A percentile compares a stretch with the other conserved stretches of the same genome.
These are phyloP conservation scores for Rhodotorula diobovata DNA, from an alignment of 768 basidiomycete genomes.

Conservation along the genomic window DNA sequence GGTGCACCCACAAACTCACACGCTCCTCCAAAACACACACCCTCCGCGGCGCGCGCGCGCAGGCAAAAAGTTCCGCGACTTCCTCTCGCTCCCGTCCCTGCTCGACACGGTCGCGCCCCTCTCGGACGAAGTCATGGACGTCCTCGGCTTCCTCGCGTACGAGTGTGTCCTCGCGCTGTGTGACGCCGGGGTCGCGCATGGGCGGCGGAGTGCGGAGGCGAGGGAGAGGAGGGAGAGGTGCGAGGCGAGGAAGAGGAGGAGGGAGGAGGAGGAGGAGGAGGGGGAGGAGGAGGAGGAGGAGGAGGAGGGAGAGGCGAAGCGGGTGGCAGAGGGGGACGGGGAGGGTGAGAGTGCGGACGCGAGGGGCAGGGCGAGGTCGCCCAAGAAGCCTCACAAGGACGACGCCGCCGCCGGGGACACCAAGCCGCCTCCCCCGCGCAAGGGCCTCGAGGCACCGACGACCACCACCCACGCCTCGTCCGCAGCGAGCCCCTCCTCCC, in stretches of 20 bases:
- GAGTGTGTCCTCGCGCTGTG: slow-evolving; percentile 94
- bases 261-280: slow-evolving; percentile 4
- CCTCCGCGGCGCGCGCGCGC: background rate
- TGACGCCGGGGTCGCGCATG: slow-evolving; percentile 72
- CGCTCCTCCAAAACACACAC: slow-evolving; percentile 1
- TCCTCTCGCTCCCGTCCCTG: slow-evolving; percentile 78
- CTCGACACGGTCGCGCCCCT: slow-evolving; percentile 65
- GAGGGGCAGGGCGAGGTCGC: background rate
- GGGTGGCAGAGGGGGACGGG: no score
- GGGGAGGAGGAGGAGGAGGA: slow-evolving; percentile 51
- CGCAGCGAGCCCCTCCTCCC: no score
- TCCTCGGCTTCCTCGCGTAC: slow-evolving; percentile 93
- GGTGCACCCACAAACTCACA: no score
- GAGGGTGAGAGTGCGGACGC: no score
- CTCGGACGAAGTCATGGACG: slow-evolving; percentile 91
- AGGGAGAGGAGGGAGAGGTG: background rate
- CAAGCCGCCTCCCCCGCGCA: slow-evolving; percentile 45
- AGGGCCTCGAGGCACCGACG: slow-evolving; percentile 45
- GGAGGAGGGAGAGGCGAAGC: slow-evolving; percentile 50
- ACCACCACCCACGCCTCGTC: background rate
- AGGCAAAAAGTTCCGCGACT: slow-evolving; percentile 94
- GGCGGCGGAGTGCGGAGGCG: slow-evolving; percentile 49
- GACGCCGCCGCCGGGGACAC: slow-evolving; percentile 60
- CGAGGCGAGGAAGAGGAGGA: slow-evolving; percentile 2
- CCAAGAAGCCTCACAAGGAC: background rate